Percentiles rank a stretch among this genome's conserved stretches.
These are phyloP conservation scores for Pythium brachiatum DNA, from an alignment of 352 stramenopile genomes.

Conservation along the genomic window DNA sequence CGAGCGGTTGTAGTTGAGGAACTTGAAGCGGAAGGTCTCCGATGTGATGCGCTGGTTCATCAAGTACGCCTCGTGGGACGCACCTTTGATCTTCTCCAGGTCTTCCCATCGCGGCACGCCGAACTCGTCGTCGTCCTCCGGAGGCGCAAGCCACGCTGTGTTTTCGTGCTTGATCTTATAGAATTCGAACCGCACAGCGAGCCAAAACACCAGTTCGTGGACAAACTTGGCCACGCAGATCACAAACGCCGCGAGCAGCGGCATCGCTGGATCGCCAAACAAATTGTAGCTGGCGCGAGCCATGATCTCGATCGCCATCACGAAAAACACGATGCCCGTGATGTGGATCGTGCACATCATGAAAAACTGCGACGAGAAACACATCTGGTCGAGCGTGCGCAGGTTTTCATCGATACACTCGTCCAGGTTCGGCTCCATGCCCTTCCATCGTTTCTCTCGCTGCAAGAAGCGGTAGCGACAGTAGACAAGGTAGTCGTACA, in stretches of 20 bases:
- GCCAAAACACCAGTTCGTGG: conserved; percentile 66
- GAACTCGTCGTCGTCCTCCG: conserved; percentile 91
- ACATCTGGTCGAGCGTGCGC: conserved; percentile 96
- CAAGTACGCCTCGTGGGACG: conserved; percentile 92
- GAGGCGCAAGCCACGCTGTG: conserved; percentile 89
- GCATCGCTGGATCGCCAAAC: conserved; percentile 94
- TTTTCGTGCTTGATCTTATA: conserved; percentile 97
- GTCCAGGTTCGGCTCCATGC: conserved; percentile 93
- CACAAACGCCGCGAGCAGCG: conserved; percentile 81
- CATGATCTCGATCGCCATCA: conserved; percentile 96
- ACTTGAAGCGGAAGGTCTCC: conserved; percentile 97
- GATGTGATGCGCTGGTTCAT: conserved; percentile 97
- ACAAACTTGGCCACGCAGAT: conserved; percentile 54
- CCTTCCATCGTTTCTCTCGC: conserved; percentile 96
- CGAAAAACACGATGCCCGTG: conserved; percentile 94
- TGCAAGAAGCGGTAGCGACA: conserved; percentile 95
- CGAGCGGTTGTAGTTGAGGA: conserved; percentile 97
- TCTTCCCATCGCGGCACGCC: conserved; percentile 91
- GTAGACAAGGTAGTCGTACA: conserved; percentile 98
- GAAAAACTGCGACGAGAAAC: conserved; percentile 98
- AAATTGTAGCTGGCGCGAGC: conserved; percentile 92
- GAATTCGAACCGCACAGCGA: conserved; percentile 88
- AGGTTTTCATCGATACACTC: conserved; percentile 97
- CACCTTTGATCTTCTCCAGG: conserved; percentile 91
- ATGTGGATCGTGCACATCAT: conserved; percentile 95